Percentiles rank a stretch among this genome's conserved stretches.
Evolutionary conservation across 768 basidiomycete species (phyloP).

Genomic region (Termitomyces sp.): DNA sequence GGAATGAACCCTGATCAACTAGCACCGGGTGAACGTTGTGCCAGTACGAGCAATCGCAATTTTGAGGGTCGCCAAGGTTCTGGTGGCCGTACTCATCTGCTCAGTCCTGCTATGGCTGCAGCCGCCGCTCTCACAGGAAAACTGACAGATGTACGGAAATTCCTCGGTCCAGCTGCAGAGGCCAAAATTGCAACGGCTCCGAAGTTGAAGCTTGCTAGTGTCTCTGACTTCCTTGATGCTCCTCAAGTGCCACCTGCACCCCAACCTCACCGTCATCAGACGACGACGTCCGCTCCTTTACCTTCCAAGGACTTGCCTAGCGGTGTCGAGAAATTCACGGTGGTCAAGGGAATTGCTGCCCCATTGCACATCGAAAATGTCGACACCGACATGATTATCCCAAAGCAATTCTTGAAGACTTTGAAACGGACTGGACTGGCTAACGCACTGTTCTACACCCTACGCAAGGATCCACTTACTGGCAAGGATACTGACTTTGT

Average conservation of each 20-base stretch:
- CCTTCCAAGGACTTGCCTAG: constrained; percentile 41
- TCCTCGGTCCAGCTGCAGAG: constrained; percentile 46
- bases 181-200: constrained; percentile 38
- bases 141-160: constrained; percentile 79
- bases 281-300: constrained; percentile 27
- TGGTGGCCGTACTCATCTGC: constrained; percentile 84
- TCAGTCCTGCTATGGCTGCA: constrained; percentile 90
- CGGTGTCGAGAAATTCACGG: constrained; percentile 55
- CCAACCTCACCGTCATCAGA: constrained; percentile 26
- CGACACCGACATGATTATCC: constrained; percentile 93
- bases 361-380: constrained; percentile 82
- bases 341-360: constrained; percentile 71
- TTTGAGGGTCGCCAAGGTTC: constrained; percentile 89
- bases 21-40: constrained; percentile 77
- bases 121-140: constrained; percentile 85
- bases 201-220: constrained; percentile 66
- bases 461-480: constrained; percentile 73
- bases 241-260: constrained; percentile 51
- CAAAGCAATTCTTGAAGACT: constrained; percentile 91
- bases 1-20: constrained; percentile 96
- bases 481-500: constrained; percentile 82
- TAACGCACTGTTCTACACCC: constrained; percentile 75
- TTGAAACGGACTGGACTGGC: constrained; percentile 86
- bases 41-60: constrained; percentile 90
- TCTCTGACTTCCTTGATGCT: constrained; percentile 75